Evolutionary conservation across 352 stramenopile genomes (phyloP), one percentile per base, ranked within the genome.

Genomic region (Phytophthora megakarya): DNA sequence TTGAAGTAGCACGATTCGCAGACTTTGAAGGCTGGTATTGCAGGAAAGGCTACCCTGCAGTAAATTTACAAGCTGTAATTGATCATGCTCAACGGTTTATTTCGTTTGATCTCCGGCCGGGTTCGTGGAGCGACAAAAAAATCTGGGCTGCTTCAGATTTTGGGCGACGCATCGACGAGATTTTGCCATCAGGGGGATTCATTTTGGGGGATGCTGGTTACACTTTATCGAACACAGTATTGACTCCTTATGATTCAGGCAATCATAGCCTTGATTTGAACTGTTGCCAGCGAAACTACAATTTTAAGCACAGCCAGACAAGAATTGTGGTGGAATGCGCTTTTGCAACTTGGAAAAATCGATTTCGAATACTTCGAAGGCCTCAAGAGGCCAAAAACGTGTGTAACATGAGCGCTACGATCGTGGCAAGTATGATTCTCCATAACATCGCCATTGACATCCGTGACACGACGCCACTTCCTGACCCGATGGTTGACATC

Each of bases 51-150:
- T 61, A 46, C 10, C 42, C 26, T 11, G 42, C 42, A 5, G 22
- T 61, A 7, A 61, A 53, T 13, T 23, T 46, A 10, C 53, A 61
- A 47, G 30, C 32, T 13, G 8, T 46, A 13, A 15, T 46, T 11
- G 40, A 53, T 28, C 22, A 32, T 32, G n/a, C n/a, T n/a, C 28
- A 52, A 11, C 52, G 21, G 1, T 52, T 51, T 26, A 46, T 61
- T 22, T 28, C 19, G 1, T 61, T 52, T 52, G 39, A 59, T n/a
- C 12, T 43, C 3, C n/a, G 26, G 0, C 16, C 23, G 5, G 50
- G 50, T 5, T 58, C 23, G 4, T 49, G 28, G 28, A 61, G 52
- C 26, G 52, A 52, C 19, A 52, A 46, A 16, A 61, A 61, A 22
- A 61, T 56, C 18, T 46, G 48, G 33, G 13, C 35, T 13, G 22